Evolutionary conservation across 768 basidiomycete genomes (phyloP), one percentile per base, ranked within the genome.

Genomic region (Tulasnella sp.): DNA sequence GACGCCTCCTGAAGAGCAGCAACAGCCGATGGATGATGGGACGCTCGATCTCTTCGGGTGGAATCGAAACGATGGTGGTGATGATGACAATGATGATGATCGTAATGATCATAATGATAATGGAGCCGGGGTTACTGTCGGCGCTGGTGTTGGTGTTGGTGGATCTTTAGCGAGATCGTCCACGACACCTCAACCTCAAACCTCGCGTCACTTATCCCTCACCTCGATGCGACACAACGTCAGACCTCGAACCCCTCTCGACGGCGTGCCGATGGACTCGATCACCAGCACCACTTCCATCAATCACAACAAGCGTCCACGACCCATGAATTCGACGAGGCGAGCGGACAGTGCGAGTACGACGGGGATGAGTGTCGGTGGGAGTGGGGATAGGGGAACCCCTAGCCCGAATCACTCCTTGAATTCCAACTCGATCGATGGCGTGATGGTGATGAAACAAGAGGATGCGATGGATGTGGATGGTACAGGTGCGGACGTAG

Each of bases 161-260:
- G 27, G 51, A 25, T n/a, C 51, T 34, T 53, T 53, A 31, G 34
- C 53, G 8, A 19, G 25, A 2, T 53, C 34, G 53, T 42, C 53
- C 29, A 51, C 15, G 29, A 51, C 29, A 24, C 2, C 31, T 21
- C 53, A 34, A 4, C 53, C 53, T 42, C 30, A 9, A 21, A 41
- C 53, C 25, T 9, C n/a, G 30, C 4, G 52, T 3, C 12, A 34
- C 29, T 43, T 12, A 34, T 10, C 2, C 51, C 30, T 4, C 52
- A 21, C 9, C 52, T n/a, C 5, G n/a, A 21, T 19, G 34, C 2
- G 3, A 30, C 49, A 4, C 49, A 27, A 30, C 29, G 49, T 51
- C 49, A n/a, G 49, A 53, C 38, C 53, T 4, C 34, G 25, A 34
- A 53, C 53, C 19, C 53, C 53, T n/a, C 8, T 53, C n/a, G 53